phyloP scores from a whole-genome alignment of 2,329 filamentous ascomycete genomes.

The Aspergillus sojae region DNA sequence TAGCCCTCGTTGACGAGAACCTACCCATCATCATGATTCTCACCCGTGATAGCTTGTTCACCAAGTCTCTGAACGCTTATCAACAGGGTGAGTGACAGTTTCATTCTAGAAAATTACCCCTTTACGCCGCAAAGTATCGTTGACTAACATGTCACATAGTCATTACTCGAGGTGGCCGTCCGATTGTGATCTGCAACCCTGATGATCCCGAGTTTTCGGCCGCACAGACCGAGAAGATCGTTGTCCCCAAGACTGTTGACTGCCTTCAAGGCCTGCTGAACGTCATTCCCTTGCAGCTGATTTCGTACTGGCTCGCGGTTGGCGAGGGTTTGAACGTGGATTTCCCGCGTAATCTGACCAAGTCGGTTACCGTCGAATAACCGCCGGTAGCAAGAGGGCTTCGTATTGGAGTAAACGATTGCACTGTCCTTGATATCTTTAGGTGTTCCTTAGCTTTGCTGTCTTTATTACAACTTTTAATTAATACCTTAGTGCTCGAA shows the following conservation, averaged over 20 bases:
- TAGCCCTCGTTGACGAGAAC: slow-evolving; percentile 96
- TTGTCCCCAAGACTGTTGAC: slow-evolving; percentile 94
- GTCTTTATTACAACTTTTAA: too few species aligned
- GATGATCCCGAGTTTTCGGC: slow-evolving; percentile 84
- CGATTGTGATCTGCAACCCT: slow-evolving; percentile 97
- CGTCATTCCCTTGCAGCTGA: slow-evolving; percentile 94
- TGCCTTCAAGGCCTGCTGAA: slow-evolving; percentile 95
- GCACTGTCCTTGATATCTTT: too few species aligned
- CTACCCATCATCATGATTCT: slow-evolving; percentile 99
- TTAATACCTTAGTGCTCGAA: too few species aligned
- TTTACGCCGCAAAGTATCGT: not conserved
- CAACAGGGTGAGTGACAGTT: slow-evolving; percentile 72
- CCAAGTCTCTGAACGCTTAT: slow-evolving; percentile 99
- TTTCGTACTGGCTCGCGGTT: slow-evolving; percentile 98
- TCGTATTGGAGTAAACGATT: too few species aligned
- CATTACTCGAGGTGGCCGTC: slow-evolving; percentile 91
- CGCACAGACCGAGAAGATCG: slow-evolving; percentile 92
- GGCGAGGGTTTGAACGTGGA: slow-evolving; percentile 96
- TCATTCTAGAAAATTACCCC: too few species aligned
- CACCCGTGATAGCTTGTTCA: slow-evolving; percentile 92
- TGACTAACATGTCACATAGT: slow-evolving; percentile 59
- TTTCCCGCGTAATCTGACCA: slow-evolving; percentile 97
- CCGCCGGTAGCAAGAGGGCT: too few species aligned
- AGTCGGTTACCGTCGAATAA: slow-evolving; percentile 98
- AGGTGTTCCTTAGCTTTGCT: too few species aligned